Conservation (phyloP, 192 early-diverging fungal species). For the Backusella circina region DNA sequence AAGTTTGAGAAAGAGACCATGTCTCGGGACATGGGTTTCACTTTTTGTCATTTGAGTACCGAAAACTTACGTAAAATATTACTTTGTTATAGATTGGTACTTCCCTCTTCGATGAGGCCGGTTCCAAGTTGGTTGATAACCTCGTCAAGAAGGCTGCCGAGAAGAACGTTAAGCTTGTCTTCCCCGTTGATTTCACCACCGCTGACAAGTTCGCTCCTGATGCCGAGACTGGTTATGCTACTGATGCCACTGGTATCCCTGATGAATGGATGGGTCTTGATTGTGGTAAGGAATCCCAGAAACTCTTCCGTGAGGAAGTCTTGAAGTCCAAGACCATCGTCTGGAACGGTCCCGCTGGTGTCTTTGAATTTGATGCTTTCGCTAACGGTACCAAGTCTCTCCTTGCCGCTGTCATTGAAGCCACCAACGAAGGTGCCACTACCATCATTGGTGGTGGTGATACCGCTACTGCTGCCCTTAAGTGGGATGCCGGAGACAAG, state of each 20-base stretch:
- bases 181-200: slow-evolving; percentile 87
- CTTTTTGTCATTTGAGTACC: neutral
- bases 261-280: slow-evolving; percentile 94
- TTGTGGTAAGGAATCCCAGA: slow-evolving; percentile 78
- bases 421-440: slow-evolving; percentile 79
- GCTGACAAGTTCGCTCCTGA: slow-evolving; percentile 85
- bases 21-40: slow-evolving; percentile 11
- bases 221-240: slow-evolving; percentile 81
- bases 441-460: slow-evolving; percentile 97
- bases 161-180: slow-evolving; percentile 85
- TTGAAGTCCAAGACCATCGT: slow-evolving; percentile 85
- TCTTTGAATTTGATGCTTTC: slow-evolving; percentile 98
- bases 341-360: slow-evolving; percentile 98
- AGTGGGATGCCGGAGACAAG: slow-evolving; percentile 78
- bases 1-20: neutral
- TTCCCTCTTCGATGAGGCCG: slow-evolving; percentile 88
- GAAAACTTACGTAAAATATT: slow-evolving; percentile 3
- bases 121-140: slow-evolving; percentile 76
- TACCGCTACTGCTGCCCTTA: slow-evolving; percentile 94
- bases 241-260: slow-evolving; percentile 84
- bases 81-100: slow-evolving; percentile 65
- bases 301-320: slow-evolving; percentile 66
- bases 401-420: slow-evolving; percentile 83
- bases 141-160: slow-evolving; percentile 88
- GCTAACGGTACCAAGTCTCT: slow-evolving; percentile 77